phyloP scores from a whole-genome alignment of 2,329 filamentous ascomycete species.

The Juglanconis oblonga region DNA sequence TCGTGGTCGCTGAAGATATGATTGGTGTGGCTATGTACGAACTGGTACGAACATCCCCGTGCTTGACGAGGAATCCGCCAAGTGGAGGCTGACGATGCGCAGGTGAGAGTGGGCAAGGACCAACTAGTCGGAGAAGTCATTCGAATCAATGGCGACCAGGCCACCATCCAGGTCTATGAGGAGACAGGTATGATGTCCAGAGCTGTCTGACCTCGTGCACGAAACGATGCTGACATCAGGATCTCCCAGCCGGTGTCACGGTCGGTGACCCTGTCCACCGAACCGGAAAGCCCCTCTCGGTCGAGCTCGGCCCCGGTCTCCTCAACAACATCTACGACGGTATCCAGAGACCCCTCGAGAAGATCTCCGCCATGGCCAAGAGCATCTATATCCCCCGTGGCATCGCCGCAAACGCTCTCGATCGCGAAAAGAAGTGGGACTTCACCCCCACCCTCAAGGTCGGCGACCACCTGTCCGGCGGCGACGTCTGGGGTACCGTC shows the following conservation, averaged over 20 bases:
- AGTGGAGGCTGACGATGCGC: conserved; percentile 16
- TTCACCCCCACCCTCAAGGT: conserved; percentile 91
- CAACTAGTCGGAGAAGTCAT: conserved; percentile 96
- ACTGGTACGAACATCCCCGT: conserved; percentile 60
- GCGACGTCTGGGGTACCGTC: conserved; percentile 92
- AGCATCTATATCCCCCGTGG: conserved; percentile 98
- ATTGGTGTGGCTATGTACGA: conserved; percentile 99
- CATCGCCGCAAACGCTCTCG: conserved; percentile 81
- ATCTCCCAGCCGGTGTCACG: conserved; percentile 74
- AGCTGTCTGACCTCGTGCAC: not conserved
- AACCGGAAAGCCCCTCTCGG: conserved; percentile 93
- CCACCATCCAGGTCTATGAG: conserved; percentile 98
- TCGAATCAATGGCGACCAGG: conserved; percentile 92
- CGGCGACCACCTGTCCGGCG: conserved; percentile 93
- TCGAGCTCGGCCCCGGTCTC: conserved; percentile 93
- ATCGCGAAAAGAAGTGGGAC: conserved; percentile 93
- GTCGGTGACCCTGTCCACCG: conserved; percentile 90
- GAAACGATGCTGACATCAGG: conserved; percentile 18
- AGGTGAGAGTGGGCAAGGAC: conserved; percentile 92
- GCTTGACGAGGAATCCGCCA: not conserved
- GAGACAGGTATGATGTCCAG: conserved; percentile 72
- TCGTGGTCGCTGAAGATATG: conserved; percentile 97
- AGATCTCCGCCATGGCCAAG: conserved; percentile 72
- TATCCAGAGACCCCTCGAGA: conserved; percentile 91
- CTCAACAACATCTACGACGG: conserved; percentile 99